phyloP scores from a whole-genome alignment of 306 rosid genomes.

The Vigna trinervia region DNA sequence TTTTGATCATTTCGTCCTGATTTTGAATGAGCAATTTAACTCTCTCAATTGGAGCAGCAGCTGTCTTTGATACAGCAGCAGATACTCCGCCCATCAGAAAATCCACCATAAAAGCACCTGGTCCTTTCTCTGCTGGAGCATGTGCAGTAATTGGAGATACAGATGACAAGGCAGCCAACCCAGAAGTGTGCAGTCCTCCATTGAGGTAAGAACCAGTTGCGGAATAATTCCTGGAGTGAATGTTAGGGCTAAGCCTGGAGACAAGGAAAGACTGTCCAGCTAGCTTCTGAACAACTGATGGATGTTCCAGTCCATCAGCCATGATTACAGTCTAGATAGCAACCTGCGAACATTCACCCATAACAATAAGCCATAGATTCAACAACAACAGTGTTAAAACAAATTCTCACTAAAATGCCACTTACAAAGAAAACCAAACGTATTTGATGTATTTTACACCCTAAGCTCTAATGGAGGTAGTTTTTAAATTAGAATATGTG shows the following conservation, averaged over 20 bases:
- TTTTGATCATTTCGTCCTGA: slow-evolving; percentile 86
- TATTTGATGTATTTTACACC: neutral
- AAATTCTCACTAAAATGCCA: neutral
- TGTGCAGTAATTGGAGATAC: slow-evolving; percentile 52
- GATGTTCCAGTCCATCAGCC: slow-evolving; percentile 72
- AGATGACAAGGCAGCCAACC: slow-evolving; percentile 53
- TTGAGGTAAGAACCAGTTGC: slow-evolving; percentile 39
- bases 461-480: neutral
- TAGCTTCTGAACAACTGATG: slow-evolving; percentile 76
- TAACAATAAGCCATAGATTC: slow-evolving; percentile 17
- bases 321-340: slow-evolving; percentile 54
- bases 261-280: slow-evolving; percentile 68
- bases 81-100: slow-evolving; percentile 95
- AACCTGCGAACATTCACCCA: slow-evolving; percentile 53
- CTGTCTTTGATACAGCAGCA: slow-evolving; percentile 93
- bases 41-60: slow-evolving; percentile 94
- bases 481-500: too few species aligned
- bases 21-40: slow-evolving; percentile 82
- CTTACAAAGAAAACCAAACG: neutral
- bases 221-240: slow-evolving; percentile 46
- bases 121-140: slow-evolving; percentile 81
- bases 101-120: slow-evolving; percentile 59
- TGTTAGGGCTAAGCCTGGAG: slow-evolving; percentile 67
- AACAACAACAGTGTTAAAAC: neutral
- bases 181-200: slow-evolving; percentile 56